phyloP scores from a whole-genome alignment of 768 basidiomycete species.

The Rhodosporidiobolus odoratus region DNA sequence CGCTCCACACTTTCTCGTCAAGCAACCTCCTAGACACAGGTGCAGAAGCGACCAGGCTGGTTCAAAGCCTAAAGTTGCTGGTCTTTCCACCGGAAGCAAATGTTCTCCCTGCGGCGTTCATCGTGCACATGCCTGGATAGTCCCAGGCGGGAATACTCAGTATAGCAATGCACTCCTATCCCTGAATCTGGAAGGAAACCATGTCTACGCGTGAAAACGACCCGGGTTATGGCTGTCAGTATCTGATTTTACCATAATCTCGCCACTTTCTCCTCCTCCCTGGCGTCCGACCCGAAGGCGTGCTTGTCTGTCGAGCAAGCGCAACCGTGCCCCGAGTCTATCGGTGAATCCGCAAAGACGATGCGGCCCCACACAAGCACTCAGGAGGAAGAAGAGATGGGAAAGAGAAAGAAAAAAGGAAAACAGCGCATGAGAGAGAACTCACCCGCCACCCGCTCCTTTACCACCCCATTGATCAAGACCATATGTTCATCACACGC shows the following conservation, averaged over 20 bases:
- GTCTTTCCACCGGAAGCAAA: too few species aligned
- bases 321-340: too few species aligned
- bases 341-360: not conserved
- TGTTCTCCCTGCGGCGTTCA: too few species aligned
- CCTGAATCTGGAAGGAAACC: conserved; percentile 27
- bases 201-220: conserved; percentile 3
- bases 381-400: not conserved
- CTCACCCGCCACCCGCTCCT: conserved; percentile 21
- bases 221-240: too few species aligned
- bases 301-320: not conserved
- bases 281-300: too few species aligned
- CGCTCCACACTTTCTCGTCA: too few species aligned
- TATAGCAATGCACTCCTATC: too few species aligned
- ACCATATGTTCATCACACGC: conserved; percentile 30
- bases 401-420: not conserved
- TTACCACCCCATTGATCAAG: conserved; percentile 25
- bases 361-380: not conserved
- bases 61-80: too few species aligned
- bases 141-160: too few species aligned
- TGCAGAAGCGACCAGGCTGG: too few species aligned
- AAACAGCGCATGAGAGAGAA: not conserved
- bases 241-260: not conserved
- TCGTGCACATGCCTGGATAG: too few species aligned
- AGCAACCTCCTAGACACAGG: too few species aligned
- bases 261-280: not conserved